Conservation (phyloP, 2,329 filamentous ascomycete species). For the Neonectria coccinea region DNA sequence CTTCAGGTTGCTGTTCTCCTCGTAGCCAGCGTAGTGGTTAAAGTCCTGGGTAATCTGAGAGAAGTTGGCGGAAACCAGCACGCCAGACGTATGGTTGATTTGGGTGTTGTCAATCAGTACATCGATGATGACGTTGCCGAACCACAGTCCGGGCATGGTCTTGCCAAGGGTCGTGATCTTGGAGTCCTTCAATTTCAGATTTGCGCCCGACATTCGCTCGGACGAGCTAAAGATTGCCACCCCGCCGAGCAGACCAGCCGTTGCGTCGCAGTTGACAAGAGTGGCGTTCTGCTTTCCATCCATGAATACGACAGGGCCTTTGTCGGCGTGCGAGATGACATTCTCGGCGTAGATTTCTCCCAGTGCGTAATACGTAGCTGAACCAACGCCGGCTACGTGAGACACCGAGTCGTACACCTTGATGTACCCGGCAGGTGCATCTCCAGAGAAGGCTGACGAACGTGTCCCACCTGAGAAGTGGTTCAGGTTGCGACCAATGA, state of each 20-base stretch:
- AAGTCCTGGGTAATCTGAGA: conserved; percentile 27
- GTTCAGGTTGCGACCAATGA: conserved; percentile 23
- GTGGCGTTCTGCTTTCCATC: conserved; percentile 20
- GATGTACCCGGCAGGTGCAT: conserved; percentile 17
- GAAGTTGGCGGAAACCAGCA: conserved; percentile 22
- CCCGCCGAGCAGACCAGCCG: conserved; percentile 22
- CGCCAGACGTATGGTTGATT: conserved; percentile 24
- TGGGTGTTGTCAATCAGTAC: conserved; percentile 17
- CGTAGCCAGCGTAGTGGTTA: conserved; percentile 21
- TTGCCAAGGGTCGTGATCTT: conserved; percentile 21
- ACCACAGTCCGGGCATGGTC: conserved; percentile 22
- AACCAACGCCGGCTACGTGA: conserved; percentile 20
- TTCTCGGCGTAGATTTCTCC: conserved; percentile 26
- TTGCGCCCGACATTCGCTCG: conserved; percentile 5
- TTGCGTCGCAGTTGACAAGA: conserved; percentile 26
- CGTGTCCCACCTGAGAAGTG: conserved; percentile 25
- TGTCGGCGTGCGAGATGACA: conserved; percentile 23
- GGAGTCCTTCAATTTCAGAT: conserved; percentile 20
- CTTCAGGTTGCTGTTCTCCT: conserved; percentile 21
- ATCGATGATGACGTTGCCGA: conserved; percentile 22
- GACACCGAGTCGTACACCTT: conserved; percentile 25
- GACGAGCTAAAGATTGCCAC: conserved; percentile 27
- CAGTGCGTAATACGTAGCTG: conserved; percentile 22
- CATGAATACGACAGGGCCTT: conserved; percentile 21
- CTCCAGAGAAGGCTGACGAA: conserved; percentile 23